Conservation (phyloP, 805 yeast species). For the Saturnispora halmiae region DNA sequence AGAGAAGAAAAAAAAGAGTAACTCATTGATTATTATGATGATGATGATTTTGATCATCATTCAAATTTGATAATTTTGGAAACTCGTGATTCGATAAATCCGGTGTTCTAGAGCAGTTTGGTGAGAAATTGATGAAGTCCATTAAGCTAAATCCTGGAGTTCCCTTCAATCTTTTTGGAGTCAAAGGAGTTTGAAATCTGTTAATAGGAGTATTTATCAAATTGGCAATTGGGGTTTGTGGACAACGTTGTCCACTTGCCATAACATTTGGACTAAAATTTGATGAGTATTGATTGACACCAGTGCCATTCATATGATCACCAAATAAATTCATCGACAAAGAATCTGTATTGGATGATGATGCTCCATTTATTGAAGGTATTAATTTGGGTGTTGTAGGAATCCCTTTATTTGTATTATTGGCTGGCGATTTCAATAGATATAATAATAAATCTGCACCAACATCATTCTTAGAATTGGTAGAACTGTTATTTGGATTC, state of each 20-base stretch:
- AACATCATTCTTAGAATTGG: conserved; percentile 39
- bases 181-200: conserved; percentile 27
- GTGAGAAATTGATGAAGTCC: conserved; percentile 75
- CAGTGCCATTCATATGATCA: conserved; percentile 21
- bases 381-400: conserved; percentile 26
- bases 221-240: conserved; percentile 14
- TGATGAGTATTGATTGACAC: conserved; percentile 12
- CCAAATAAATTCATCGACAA: conserved; percentile 19
- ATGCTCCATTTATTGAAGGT: conserved; percentile 8
- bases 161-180: conserved; percentile 26
- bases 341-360: neutral
- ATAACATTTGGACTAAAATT: conserved; percentile 20
- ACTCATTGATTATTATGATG: neutral
- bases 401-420: conserved; percentile 16
- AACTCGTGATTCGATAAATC: conserved; percentile 3
- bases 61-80: conserved; percentile 1
- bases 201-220: conserved; percentile 17
- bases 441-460: conserved; percentile 79
- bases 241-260: conserved; percentile 10
- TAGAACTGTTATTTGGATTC: neutral
- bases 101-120: conserved; percentile 46
- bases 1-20: neutral
- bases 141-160: conserved; percentile 74
- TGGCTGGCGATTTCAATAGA: conserved; percentile 68
- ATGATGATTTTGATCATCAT: conserved; percentile 2